Percentiles rank a stretch among this genome's conserved stretches.
phyloP scores from a whole-genome alignment of 192 early-diverging fungal species.

The Linnemannia hyalina region DNA sequence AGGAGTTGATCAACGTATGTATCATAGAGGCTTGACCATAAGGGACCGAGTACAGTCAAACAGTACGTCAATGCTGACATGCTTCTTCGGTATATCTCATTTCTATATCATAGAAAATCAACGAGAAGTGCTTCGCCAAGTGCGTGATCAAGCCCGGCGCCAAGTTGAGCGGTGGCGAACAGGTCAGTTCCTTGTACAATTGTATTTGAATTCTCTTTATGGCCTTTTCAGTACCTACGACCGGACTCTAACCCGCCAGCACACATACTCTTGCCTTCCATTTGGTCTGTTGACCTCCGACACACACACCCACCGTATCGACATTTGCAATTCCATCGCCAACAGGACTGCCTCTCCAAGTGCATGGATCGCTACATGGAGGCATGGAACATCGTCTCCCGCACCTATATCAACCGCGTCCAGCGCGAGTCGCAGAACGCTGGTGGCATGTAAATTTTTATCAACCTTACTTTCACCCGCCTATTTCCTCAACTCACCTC shows the following conservation, averaged over 20 bases:
- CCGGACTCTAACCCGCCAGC: background rate
- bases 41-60: too few relatives aligned
- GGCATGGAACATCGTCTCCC: conserved; percentile 86
- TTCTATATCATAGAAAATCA: conserved; percentile 76
- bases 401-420: conserved; percentile 78
- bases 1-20: conserved; percentile 83
- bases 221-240: too few relatives aligned
- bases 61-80: background rate
- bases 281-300: background rate
- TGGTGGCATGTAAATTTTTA: conserved; percentile 40
- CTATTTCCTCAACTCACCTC: background rate
- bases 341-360: conserved; percentile 76
- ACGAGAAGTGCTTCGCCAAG: conserved; percentile 89
- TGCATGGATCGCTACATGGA: conserved; percentile 94
- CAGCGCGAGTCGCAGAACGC: conserved; percentile 74
- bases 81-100: background rate
- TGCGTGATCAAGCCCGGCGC: conserved; percentile 83
- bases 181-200: conserved; percentile 59
- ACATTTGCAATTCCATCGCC: background rate
- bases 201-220: background rate
- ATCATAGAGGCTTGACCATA: background rate
- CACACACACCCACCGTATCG: background rate
- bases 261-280: background rate
- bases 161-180: conserved; percentile 75
- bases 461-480: background rate